Percentiles rank a stretch among this genome's conserved stretches.
Conservation (phyloP, 2,329 filamentous ascomycete genomes). For the Hypoxylon sp. region DNA sequence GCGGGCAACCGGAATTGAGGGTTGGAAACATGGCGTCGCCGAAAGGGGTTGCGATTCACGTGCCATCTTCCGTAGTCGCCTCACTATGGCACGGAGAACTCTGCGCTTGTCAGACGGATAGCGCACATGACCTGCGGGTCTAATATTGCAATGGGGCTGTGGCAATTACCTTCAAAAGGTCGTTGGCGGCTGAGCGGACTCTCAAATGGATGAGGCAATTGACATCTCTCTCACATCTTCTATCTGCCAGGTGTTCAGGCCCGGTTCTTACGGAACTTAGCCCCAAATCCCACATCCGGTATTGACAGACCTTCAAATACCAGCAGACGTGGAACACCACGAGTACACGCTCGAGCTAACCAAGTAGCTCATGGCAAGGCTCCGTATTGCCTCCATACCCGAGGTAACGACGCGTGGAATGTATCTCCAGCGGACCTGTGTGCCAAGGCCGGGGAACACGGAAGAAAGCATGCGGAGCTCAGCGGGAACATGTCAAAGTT, state of each 20-base stretch:
- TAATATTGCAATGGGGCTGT: background rate
- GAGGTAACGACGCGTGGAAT: background rate
- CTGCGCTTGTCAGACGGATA: background rate
- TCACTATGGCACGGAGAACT: background rate
- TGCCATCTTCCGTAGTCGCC: background rate
- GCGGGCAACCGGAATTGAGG: constrained; percentile 12
- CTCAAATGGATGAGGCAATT: background rate
- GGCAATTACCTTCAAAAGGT: background rate
- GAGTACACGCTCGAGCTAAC: background rate
- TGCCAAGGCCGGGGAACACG: background rate
- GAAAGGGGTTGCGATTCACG: background rate
- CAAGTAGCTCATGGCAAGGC: background rate
- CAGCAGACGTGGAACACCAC: background rate
- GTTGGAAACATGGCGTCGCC: constrained; percentile 7
- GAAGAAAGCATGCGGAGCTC: background rate
- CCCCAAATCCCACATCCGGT: background rate
- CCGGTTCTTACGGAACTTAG: background rate
- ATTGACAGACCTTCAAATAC: too few species aligned
- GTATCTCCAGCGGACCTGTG: background rate
- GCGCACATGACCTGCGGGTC: background rate
- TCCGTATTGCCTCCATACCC: background rate
- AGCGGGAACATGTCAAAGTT: too few species aligned
- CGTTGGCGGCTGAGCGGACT: background rate
- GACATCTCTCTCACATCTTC: background rate
- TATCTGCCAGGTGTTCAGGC: background rate